These are phyloP conservation scores for Iberis pinnata DNA, from an alignment of 345 rosid species.

Conservation along the genomic window DNA sequence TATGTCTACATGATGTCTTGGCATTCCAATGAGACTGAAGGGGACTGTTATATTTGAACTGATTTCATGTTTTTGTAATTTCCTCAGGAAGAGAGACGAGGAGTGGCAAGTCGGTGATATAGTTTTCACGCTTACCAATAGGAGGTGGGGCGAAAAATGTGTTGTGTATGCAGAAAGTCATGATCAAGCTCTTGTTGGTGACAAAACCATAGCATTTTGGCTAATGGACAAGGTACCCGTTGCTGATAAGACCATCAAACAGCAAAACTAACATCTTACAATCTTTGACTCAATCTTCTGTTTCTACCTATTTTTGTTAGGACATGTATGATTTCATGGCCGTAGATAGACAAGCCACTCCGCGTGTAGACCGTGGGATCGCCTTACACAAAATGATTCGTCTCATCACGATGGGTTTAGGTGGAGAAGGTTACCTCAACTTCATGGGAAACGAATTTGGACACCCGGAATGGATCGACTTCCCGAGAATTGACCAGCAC, in stretches of 20 bases:
- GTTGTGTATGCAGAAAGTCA: slow-evolving; percentile 90
- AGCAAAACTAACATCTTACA: slow-evolving; percentile 2
- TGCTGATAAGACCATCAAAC: background rate
- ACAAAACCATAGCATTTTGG: slow-evolving; percentile 97
- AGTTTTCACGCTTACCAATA: slow-evolving; percentile 61
- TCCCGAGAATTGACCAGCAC: slow-evolving; percentile 78
- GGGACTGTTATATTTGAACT: slow-evolving; percentile 4
- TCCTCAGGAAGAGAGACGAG: slow-evolving; percentile 77
- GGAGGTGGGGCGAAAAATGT: slow-evolving; percentile 89
- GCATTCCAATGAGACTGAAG: slow-evolving; percentile 1
- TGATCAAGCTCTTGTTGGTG: slow-evolving; percentile 99
- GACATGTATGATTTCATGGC: slow-evolving; percentile 99
- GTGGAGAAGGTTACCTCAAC: slow-evolving; percentile 96
- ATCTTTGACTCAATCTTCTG: slow-evolving; percentile 10
- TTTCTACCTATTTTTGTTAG: slow-evolving; percentile 32
- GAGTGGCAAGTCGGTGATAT: slow-evolving; percentile 82
- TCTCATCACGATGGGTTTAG: slow-evolving; percentile 88
- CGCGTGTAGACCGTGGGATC: slow-evolving; percentile 83
- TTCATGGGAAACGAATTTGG: slow-evolving; percentile 99
- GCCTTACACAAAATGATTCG: slow-evolving; percentile 97
- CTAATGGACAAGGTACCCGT: slow-evolving; percentile 83
- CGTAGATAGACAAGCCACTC: slow-evolving; percentile 67
- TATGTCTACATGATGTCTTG: slow-evolving; percentile 28
- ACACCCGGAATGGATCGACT: slow-evolving; percentile 99
- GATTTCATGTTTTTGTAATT: slow-evolving; percentile 13